Evolutionary conservation across 2,329 filamentous ascomycete species (phyloP).

Genomic region (Pseudopithomyces chartarum): DNA sequence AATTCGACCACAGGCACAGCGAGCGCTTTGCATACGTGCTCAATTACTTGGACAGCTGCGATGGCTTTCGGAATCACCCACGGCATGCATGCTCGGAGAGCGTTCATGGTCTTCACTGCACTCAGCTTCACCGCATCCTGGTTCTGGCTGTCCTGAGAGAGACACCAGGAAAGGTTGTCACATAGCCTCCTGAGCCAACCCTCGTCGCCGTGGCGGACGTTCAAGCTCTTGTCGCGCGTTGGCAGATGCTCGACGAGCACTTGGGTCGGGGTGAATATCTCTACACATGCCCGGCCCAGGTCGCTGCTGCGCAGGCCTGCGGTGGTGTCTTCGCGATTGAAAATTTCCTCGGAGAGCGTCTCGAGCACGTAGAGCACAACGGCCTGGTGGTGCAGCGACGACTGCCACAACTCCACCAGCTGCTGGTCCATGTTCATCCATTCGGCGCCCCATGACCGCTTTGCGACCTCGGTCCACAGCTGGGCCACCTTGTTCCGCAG

Average conservation of each 20-base stretch:
- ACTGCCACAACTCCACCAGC: slow-evolving; percentile 78
- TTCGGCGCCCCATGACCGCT: slow-evolving; percentile 87
- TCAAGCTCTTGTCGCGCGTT: slow-evolving; percentile 69
- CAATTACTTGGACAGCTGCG: slow-evolving; percentile 54
- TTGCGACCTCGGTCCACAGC: slow-evolving; percentile 93
- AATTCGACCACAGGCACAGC: slow-evolving; percentile 42
- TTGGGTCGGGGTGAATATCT: slow-evolving; percentile 83
- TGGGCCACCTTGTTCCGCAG: slow-evolving; percentile 92
- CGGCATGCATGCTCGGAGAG: slow-evolving; percentile 77
- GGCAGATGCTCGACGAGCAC: slow-evolving; percentile 79
- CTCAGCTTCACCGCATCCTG: slow-evolving; percentile 72
- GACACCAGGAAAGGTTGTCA: slow-evolving; percentile 73
- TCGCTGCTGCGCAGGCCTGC: slow-evolving; percentile 82
- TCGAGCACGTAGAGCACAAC: slow-evolving; percentile 88
- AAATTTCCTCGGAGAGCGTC: slow-evolving; percentile 91
- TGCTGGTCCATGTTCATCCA: slow-evolving; percentile 95
- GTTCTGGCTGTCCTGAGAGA: slow-evolving; percentile 67
- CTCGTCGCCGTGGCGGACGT: slow-evolving; percentile 77
- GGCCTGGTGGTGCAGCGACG: slow-evolving; percentile 71
- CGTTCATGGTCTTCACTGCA: slow-evolving; percentile 75
- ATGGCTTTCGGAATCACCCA: slow-evolving; percentile 90
- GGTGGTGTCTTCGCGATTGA: slow-evolving; percentile 85
- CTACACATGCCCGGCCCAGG: slow-evolving; percentile 87
- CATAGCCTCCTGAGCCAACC: slow-evolving; percentile 86
- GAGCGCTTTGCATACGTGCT: slow-evolving; percentile 46